A percentile compares a stretch with the other conserved stretches of the same genome.
Conservation (phyloP, 768 basidiomycete species). For the Agrocybe chaxingu region DNA sequence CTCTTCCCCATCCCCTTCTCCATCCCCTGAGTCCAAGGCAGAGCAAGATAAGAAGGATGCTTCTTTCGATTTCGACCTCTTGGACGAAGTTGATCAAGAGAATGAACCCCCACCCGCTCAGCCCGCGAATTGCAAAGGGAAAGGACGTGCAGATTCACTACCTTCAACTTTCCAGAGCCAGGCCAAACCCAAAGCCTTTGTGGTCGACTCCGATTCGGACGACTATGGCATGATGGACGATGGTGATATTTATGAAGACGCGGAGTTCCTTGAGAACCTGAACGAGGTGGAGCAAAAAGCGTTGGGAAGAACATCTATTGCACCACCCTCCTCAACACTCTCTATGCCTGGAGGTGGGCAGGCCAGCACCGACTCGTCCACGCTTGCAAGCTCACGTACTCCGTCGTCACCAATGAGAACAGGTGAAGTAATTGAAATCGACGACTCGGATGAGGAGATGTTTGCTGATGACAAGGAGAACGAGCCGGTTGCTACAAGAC, state of each 20-base stretch:
- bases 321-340: neutral
- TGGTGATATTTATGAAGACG: slow-evolving; percentile 13
- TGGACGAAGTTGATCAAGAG: slow-evolving; percentile 18
- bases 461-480: slow-evolving; percentile 64
- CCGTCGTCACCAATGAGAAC: too few species aligned
- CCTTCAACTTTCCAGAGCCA: neutral
- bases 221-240: slow-evolving; percentile 23
- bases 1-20: slow-evolving; percentile 6
- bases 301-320: neutral
- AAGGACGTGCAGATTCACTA: slow-evolving; percentile 5
- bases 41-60: slow-evolving; percentile 13
- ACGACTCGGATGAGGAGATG: slow-evolving; percentile 37
- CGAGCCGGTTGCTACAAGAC: slow-evolving; percentile 45
- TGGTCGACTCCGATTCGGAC: slow-evolving; percentile 12
- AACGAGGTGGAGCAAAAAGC: slow-evolving; percentile 26
- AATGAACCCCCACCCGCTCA: slow-evolving; percentile 9
- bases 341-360: neutral
- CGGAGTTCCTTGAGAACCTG: slow-evolving; percentile 21
- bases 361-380: too few species aligned
- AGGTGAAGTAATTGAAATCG: slow-evolving; percentile 35
- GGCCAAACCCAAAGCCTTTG: neutral
- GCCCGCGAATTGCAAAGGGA: slow-evolving; percentile 15
- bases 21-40: slow-evolving; percentile 2
- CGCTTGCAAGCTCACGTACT: too few species aligned
- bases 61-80: slow-evolving; percentile 26